phyloP scores from a whole-genome alignment of 169 alveolate species.

The Plasmodium vivax region DNA sequence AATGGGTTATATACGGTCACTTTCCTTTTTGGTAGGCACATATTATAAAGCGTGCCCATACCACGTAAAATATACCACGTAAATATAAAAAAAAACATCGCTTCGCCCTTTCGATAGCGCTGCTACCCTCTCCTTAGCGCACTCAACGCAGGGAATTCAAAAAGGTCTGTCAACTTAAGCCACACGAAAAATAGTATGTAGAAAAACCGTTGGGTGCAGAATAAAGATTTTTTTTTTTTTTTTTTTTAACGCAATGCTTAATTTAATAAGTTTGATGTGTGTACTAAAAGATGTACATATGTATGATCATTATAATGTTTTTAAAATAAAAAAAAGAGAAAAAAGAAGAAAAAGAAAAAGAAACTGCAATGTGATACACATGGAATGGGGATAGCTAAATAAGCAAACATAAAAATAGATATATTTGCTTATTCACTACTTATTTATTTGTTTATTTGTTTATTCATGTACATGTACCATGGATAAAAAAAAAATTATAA shows the following conservation, averaged over 20 bases:
- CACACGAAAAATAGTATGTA: not conserved
- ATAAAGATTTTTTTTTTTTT: not conserved
- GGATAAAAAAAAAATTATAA: not conserved
- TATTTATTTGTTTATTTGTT: not conserved
- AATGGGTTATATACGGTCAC: not conserved
- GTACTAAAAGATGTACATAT: conserved; percentile 17
- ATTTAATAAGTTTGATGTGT: conserved; percentile 13
- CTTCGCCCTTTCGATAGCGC: not conserved
- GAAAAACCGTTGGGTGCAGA: not conserved
- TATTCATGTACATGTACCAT: not conserved
- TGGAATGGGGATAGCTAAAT: not conserved
- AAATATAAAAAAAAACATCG: not conserved
- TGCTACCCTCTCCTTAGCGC: not conserved
- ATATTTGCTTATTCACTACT: not conserved
- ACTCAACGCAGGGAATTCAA: not conserved
- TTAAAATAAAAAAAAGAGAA: conserved; percentile 12
- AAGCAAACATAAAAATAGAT: not conserved
- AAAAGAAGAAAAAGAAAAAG: no score
- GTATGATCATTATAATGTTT: not conserved
- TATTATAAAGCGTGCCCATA: not conserved
- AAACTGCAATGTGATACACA: not conserved
- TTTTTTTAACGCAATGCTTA: not conserved
- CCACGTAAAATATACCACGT: not conserved
- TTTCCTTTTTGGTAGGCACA: not conserved
- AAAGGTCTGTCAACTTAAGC: not conserved